Base-by-base conservation (phyloP, 108 stramenopile species). In the Chaetoceros tenuissimus region DNA sequence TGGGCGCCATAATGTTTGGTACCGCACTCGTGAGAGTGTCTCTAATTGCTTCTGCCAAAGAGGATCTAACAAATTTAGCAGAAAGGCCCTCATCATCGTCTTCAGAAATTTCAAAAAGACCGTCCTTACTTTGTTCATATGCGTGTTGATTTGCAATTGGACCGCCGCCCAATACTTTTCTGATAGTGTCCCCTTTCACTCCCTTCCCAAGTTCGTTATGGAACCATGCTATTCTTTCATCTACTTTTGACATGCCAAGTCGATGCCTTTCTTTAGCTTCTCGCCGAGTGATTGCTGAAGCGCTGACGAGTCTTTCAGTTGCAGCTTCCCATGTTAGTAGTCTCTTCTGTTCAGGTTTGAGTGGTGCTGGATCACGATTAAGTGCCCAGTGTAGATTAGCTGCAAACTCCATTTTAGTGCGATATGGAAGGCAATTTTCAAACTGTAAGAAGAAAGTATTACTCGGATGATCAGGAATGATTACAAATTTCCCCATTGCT, bases 401-500 rank as follows among this genome's bases (percentile, higher is more conserved):
- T 0, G 78, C 81, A 69, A 91, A 87, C 48, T 91, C 89, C 62
- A 68, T 64, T 23, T 80, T 78, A 51, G 79, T 80, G 8, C 77
- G 59, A 49, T 86, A 91, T 8, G 68, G 55, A n/a, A 91, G 71
- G 54, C 85, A 84, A 51, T 86, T 91, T 17, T 83, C 83, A 53
- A 91, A 87, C 47, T 65, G 65, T 51, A 79, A 59, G 50, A 88
- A 88, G 62, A 84, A 88, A 10, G 61, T 63, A 55, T 88, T 88
- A 0, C 81, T 82, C 3, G 83, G 83, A 55, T 88, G 87, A 3
- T 71, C 59, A 1, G 87, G 87, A 47, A 88, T 65, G 27, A 87
- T 78, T 7, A 71, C 86, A 56, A 82, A 93, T 49, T 93, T 89
- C 10, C 85, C 85, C 92, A 93, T 93, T 0, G 92, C 73, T 28